Evolutionary conservation across 768 basidiomycete species (phyloP), one percentile per base, ranked within the genome.

Genomic region (Gloeostereum incarnatum): DNA sequence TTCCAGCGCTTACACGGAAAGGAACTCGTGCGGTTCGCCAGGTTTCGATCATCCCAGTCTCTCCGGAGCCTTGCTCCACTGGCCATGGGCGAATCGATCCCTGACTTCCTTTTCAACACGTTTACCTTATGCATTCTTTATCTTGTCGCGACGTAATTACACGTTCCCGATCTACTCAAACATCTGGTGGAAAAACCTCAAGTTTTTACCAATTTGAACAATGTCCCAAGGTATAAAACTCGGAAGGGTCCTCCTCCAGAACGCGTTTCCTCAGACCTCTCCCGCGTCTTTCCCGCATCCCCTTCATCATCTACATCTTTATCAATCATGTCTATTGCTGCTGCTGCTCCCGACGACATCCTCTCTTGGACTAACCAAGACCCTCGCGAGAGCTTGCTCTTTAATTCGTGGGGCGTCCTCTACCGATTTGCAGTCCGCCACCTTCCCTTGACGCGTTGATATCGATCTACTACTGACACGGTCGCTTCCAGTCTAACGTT

Each of bases 331-430:
- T 40, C 47, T 44, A 77, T 76, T 73, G 53, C 70, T 33, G 59
- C 66, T 49, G 60, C 68, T 49, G 52, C 68, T 40, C 63, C 73
- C 41, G 73, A 77, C 59, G 84, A 88, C 43, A 66, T 86, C 35
- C 73, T 88, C 56, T 85, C 79, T 38, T 91, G 87, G 87, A 89
- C 87, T 32, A 86, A 81, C 60, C 78, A 81, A 49, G 86, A 90
- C 58, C 81, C 84, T 49, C 80, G 84, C 35, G 80, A 87, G 57
- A 90, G 88, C 51, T 67, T 75, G 36, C 69, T 91, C 42, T 90
- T 88, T 64, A 86, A 83, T 52, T 71, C 76, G 22, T 85, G 78
- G 74, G 85, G 85, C 42, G 69, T 85, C 38, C 65, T 83, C 46
- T 89, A 88, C 61, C 81, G 83, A 53, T 87, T 87, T 60, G 73